Evolutionary conservation across 768 basidiomycete genomes (phyloP).

Genomic region (Agrocybe praecox): DNA sequence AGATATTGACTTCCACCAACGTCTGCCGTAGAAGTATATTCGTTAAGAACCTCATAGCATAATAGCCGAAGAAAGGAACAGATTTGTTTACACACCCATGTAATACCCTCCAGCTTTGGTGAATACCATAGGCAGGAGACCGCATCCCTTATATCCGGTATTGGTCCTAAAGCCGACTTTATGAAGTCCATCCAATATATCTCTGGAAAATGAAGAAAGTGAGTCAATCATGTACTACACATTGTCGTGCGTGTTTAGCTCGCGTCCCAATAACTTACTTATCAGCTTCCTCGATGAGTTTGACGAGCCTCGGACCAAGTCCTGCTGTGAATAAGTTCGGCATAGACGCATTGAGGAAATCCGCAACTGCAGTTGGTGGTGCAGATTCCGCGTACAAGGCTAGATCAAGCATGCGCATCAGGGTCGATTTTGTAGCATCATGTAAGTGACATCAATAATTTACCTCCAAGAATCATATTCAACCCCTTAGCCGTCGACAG

Average conservation of each 20-base stretch:
- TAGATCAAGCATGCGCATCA: too few species aligned
- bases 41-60: too few species aligned
- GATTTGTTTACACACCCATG: conserved; percentile 43
- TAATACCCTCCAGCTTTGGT: conserved; percentile 66
- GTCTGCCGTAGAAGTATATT: conserved; percentile 31
- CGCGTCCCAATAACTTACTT: conserved; percentile 35
- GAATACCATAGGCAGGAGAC: conserved; percentile 50
- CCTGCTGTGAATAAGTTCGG: conserved; percentile 37
- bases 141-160: conserved; percentile 51
- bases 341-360: conserved; percentile 46
- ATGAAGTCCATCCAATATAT: conserved; percentile 53
- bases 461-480: conserved; percentile 14
- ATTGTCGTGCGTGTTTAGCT: not conserved
- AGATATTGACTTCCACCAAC: conserved; percentile 63
- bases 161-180: conserved; percentile 60
- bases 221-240: not conserved
- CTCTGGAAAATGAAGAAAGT: conserved; percentile 13
- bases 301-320: conserved; percentile 29
- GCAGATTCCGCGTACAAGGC: conserved; percentile 45
- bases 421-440: too few species aligned
- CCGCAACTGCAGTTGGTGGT: conserved; percentile 48
- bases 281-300: conserved; percentile 54
- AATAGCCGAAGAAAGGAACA: too few species aligned
- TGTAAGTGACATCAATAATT: not conserved
- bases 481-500: conserved; percentile 42